Evolutionary conservation across 2,329 filamentous ascomycete genomes (phyloP), one percentile per base, ranked within the genome.

Genomic region (Ramichloridium luteum): DNA sequence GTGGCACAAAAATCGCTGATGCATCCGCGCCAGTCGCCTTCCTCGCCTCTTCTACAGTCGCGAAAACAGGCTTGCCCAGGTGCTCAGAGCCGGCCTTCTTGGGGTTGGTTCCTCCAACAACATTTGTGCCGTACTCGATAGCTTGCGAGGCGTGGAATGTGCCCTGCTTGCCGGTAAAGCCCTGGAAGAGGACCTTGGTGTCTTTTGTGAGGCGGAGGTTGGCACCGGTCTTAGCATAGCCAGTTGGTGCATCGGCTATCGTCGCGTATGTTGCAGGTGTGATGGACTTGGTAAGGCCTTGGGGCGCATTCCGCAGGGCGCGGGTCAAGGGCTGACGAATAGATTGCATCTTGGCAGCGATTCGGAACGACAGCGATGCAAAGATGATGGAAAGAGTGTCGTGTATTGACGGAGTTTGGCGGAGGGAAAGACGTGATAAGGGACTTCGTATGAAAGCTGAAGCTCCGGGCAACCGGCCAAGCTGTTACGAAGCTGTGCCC

Each of bases 141-240:
- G 90, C 90, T 68, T 94, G 86, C 60, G 84, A 74, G 47, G 90
- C 90, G 63, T 98, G 90, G 72, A 98, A 98, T 51, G 88, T 96
- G 49, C 46, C 39, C 37, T 54, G 52, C 40, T 47, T 51, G 59
- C 88, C 88, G 35, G 88, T 96, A 63, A 96, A 96, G 48, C 90
- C 90, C 68, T 98, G 90, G 70, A 75, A 96, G 54, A 96, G 68
- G 48, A 98, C 84, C 68, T 90, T 92, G 51, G 90, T 98, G 48
- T 94, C 78, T 59, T 68, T 58, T 63, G 85, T 93, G 69, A 96
- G 86, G 64, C 84, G 80, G 54, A 96, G 74, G 70, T 96, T 96
- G 28, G 38, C 31, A 41, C 47, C 50, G 26, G 55, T 58, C 36
- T 47, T 47, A 13, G 48, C 49, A 39, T 58, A 57, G 41, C 50